Base-by-base conservation (phyloP, 2,329 filamentous ascomycete genomes). In the Cryphonectria radicalis region DNA sequence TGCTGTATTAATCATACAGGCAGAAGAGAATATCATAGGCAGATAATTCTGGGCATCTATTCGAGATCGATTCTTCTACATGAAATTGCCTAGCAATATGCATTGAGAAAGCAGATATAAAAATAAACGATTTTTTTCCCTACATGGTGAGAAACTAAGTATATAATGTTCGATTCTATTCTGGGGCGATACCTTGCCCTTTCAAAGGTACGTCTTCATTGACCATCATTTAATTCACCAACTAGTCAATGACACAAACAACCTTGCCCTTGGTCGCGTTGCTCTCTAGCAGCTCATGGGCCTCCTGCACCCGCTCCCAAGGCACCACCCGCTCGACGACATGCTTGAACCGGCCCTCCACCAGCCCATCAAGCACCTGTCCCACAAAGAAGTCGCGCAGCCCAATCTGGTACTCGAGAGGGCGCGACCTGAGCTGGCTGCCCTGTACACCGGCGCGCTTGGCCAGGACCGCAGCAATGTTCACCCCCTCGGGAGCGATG, bases 221-320 rank as follows among this genome's bases (percentile, higher is more conserved):
- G 10, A 40, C 46, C 46, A 22, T 6, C 17, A 46, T 22, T 46
- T 5, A 46, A 22, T 7, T 19, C 22, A 50, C 10, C 19, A 50
- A 0, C 19, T n/a, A 46, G 17, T 50, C 46, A 50, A 66, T 43
- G n/a, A 57, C 37, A 53, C 64, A 66, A 4, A 66, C 64, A 10
- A 66, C 50, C 32, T 66, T 66, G 32, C 64, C 64, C n/a, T 66
- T 66, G n/a, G 64, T 35, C 32, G 28, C 8, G 42, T 66, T 66
- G 42, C 32, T 37, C 64, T 66, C 64, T 25, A 66, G 25, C 25
- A 66, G 42, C 28, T 57, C 25, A 32, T 66, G 64, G 28, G 64
- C 64, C 64, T 66, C 50, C 64, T 53, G 40, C n/a, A 66, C 43
- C 8, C 37, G 14, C n/a, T 53, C 43, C 64, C 64, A 66, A 4